Conservation (phyloP, 139 green algal species). For the Spirogloea muscicola region DNA sequence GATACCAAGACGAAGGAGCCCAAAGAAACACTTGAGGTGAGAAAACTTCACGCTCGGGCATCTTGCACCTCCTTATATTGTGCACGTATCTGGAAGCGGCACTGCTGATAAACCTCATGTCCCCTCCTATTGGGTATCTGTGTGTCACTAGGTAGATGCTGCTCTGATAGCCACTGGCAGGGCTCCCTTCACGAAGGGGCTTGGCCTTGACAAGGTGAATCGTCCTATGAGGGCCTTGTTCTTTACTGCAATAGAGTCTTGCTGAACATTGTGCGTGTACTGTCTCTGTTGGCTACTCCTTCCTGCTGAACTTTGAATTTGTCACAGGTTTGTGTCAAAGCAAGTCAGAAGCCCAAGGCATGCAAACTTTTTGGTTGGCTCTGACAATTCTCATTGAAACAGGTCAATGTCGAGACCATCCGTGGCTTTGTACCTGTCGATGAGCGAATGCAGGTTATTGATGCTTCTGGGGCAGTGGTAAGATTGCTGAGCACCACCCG, state of each 20-base stretch:
- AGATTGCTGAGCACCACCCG: too few relatives aligned
- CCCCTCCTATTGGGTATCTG: neutral
- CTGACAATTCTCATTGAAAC: too few relatives aligned
- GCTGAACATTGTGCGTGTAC: too few relatives aligned
- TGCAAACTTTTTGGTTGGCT: too few relatives aligned
- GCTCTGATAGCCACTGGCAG: slow-evolving; percentile 91
- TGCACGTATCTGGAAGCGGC: slow-evolving; percentile 1
- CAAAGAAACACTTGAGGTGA: slow-evolving; percentile 83
- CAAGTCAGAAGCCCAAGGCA: too few relatives aligned
- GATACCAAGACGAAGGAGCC: slow-evolving; percentile 98
- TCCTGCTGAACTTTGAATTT: too few relatives aligned
- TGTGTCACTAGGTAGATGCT: slow-evolving; percentile 56
- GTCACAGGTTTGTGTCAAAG: too few relatives aligned
- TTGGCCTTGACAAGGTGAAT: slow-evolving; percentile 68
- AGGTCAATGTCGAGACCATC: slow-evolving; percentile 73
- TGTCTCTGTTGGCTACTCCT: too few relatives aligned
- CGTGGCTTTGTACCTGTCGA: slow-evolving; percentile 91
- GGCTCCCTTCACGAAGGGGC: slow-evolving; percentile 76
- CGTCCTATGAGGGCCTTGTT: too few relatives aligned
- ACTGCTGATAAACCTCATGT: too few relatives aligned
- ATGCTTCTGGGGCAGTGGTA: slow-evolving; percentile 46
- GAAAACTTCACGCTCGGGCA: neutral
- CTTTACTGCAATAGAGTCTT: too few relatives aligned
- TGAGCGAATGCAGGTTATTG: slow-evolving; percentile 83
- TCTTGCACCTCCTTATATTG: neutral